Conservation (phyloP, 2,329 filamentous ascomycete genomes). For the Arthrobotrys musiformis region DNA sequence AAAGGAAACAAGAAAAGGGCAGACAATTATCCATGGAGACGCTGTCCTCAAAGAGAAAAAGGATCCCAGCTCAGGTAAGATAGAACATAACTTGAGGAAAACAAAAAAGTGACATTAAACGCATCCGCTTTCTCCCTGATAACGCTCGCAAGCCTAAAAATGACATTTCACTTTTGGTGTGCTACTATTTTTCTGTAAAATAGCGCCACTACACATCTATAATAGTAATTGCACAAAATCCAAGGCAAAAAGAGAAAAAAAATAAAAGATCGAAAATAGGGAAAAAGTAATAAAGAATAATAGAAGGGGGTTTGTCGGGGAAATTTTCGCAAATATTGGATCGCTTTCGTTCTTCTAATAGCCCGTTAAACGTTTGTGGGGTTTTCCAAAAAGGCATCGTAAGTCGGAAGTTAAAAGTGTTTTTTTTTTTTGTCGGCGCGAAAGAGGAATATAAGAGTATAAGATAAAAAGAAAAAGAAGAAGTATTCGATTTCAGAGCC, state of each 20-base stretch:
- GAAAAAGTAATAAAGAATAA: neutral
- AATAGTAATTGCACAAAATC: constrained; percentile 23
- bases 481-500: neutral
- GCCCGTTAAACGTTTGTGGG: constrained; percentile 34
- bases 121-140: constrained; percentile 76
- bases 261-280: constrained; percentile 56
- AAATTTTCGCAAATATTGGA: constrained; percentile 62
- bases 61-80: constrained; percentile 76
- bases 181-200: constrained; percentile 63
- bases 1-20: neutral
- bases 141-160: constrained; percentile 71
- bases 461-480: neutral
- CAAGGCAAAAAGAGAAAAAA: constrained; percentile 56
- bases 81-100: neutral
- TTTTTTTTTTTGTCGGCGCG: neutral
- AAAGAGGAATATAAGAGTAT: neutral
- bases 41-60: constrained; percentile 66
- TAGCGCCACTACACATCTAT: constrained; percentile 52
- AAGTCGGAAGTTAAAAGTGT: constrained; percentile 49
- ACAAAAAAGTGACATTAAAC: constrained; percentile 63
- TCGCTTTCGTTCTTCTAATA: constrained; percentile 45
- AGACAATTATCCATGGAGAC: constrained; percentile 7
- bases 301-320: constrained; percentile 6
- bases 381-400: constrained; percentile 51
- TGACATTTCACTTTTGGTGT: constrained; percentile 67